Conservation (phyloP, 257 asterid genomes). For the Forsythia viridissima region DNA sequence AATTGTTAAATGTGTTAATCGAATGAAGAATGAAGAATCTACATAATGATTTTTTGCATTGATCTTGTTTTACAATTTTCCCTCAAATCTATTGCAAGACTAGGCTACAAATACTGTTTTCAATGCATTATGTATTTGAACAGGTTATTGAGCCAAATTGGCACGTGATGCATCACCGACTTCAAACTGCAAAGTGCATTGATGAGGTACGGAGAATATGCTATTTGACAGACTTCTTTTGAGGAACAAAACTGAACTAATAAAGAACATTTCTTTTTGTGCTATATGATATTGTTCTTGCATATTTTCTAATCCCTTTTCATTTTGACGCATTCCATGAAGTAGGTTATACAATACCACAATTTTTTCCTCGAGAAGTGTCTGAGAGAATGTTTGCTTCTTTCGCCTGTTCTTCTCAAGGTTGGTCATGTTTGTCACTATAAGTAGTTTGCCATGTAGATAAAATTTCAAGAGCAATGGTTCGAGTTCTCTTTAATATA, state of each 20-base stretch:
- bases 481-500: not conserved
- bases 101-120: not conserved
- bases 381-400: constrained; percentile 89
- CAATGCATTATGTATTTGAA: constrained; percentile 20
- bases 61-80: constrained; percentile 10
- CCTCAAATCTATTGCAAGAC: constrained; percentile 2
- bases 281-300: constrained; percentile 7
- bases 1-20: constrained; percentile 6
- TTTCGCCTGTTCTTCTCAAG: constrained; percentile 90
- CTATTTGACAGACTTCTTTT: constrained; percentile 10
- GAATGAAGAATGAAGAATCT: constrained; percentile 5
- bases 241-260: constrained; percentile 19
- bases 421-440: constrained; percentile 37
- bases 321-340: constrained; percentile 21
- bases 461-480: not conserved
- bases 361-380: constrained; percentile 94
- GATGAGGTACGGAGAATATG: constrained; percentile 65
- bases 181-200: constrained; percentile 93
- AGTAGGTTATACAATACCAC: constrained; percentile 90
- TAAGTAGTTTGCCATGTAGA: constrained; percentile 1
- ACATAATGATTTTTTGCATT: constrained; percentile 1
- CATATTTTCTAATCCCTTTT: constrained; percentile 8
- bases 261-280: not conserved
- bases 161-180: constrained; percentile 91
- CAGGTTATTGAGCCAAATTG: constrained; percentile 99